Percentiles rank a stretch among this genome's conserved stretches.
phyloP scores from a whole-genome alignment of 2,329 filamentous ascomycete genomes.

The Mycogone perniciosa region DNA sequence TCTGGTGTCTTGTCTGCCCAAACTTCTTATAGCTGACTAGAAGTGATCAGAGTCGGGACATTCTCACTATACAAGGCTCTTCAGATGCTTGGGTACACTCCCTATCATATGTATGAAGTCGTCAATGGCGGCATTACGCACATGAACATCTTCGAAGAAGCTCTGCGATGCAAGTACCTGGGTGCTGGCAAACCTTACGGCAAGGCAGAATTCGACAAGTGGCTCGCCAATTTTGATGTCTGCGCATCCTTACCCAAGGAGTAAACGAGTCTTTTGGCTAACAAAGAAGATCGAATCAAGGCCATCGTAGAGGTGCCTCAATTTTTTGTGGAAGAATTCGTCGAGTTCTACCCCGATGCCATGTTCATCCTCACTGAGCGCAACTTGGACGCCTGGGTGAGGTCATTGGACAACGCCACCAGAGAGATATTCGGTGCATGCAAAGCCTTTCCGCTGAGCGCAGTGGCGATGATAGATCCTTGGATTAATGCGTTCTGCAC shows the following conservation, averaged over 20 bases:
- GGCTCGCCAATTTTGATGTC: constrained; percentile 34
- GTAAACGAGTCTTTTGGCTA: background rate
- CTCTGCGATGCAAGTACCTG: constrained; percentile 23
- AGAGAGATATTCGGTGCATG: background rate
- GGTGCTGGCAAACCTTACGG: constrained; percentile 26
- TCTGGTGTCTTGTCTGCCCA: too few species aligned
- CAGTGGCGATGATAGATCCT: constrained; percentile 21
- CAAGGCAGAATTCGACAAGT: constrained; percentile 34
- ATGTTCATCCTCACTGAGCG: constrained; percentile 32
- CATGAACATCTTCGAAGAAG: constrained; percentile 25
- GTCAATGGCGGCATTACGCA: constrained; percentile 17
- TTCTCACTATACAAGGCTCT: constrained; percentile 29
- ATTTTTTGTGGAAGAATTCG: constrained; percentile 24
- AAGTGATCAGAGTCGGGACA: constrained; percentile 26
- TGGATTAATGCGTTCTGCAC: constrained; percentile 6
- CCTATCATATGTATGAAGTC: constrained; percentile 32
- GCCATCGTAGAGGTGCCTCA: constrained; percentile 14
- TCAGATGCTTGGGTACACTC: constrained; percentile 28
- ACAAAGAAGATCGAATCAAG: constrained; percentile 3
- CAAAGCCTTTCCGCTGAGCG: constrained; percentile 20
- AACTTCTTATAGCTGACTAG: background rate
- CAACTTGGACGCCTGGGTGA: constrained; percentile 28
- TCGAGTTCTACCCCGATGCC: constrained; percentile 23
- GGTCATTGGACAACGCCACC: constrained; percentile 22
- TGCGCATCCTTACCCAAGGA: background rate